Evolutionary conservation across 768 basidiomycete genomes (phyloP).

Genomic region (Trametes villosa): DNA sequence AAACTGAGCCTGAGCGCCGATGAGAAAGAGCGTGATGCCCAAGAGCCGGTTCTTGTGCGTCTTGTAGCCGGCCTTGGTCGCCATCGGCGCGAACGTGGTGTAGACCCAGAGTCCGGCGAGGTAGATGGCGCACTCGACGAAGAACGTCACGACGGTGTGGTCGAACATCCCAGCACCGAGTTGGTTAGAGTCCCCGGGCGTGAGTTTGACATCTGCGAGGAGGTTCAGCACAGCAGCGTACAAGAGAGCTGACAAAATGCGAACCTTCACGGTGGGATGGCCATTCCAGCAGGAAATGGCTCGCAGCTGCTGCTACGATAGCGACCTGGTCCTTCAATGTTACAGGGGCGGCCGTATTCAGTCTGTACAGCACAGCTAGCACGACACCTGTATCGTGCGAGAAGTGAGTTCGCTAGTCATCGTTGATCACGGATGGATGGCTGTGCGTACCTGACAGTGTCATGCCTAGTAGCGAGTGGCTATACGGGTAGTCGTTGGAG

Average conservation of each 20-base stretch:
- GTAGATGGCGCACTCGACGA: constrained; percentile 33
- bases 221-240: background rate
- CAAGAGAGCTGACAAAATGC: background rate
- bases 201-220: constrained; percentile 33
- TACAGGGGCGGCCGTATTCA: constrained; percentile 25
- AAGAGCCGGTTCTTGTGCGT: constrained; percentile 26
- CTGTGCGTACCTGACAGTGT: constrained; percentile 25
- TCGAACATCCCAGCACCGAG: constrained; percentile 35
- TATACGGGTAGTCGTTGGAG: constrained; percentile 38
- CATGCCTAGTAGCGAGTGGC: constrained; percentile 37
- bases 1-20: constrained; percentile 35
- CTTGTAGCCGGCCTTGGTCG: constrained; percentile 29
- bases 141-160: constrained; percentile 29
- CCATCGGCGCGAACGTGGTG: constrained; percentile 28
- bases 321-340: constrained; percentile 25
- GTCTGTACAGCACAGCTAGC: constrained; percentile 28
- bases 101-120: constrained; percentile 34
- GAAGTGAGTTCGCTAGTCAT: background rate
- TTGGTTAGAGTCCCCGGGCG: constrained; percentile 26
- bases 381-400: constrained; percentile 19
- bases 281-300: constrained; percentile 38
- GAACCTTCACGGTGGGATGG: constrained; percentile 35
- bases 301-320: constrained; percentile 28
- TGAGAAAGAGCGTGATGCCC: constrained; percentile 28
- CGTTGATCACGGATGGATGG: background rate